These are phyloP conservation scores for Tylopilus rubrobrunneus DNA, from an alignment of 768 basidiomycete species.

Conservation along the genomic window DNA sequence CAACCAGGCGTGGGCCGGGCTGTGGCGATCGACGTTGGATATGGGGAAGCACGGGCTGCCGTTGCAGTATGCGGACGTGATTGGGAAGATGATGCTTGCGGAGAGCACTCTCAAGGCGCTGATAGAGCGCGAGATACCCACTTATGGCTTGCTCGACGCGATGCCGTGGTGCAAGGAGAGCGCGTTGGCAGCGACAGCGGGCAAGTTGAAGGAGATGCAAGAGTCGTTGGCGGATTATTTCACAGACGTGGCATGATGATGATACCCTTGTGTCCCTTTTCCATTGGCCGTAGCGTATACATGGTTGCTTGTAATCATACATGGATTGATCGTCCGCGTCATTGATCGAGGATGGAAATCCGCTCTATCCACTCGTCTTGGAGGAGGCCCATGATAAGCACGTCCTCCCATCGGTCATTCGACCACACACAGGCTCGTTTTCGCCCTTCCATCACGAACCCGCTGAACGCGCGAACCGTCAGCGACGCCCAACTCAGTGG, in stretches of 20 bases:
- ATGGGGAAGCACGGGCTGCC: constrained; percentile 37
- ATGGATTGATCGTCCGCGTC: background rate
- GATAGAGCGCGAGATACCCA: constrained; percentile 40
- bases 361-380: constrained; percentile 37
- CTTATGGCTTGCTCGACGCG: constrained; percentile 38
- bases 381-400: constrained; percentile 36
- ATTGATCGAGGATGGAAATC: constrained; percentile 21
- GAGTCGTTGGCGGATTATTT: constrained; percentile 46
- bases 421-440: constrained; percentile 35
- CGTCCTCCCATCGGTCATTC: constrained; percentile 36
- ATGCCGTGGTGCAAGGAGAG: constrained; percentile 44
- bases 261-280: background rate
- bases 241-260: constrained; percentile 35
- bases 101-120: constrained; percentile 46
- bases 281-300: constrained; percentile 8
- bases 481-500: background rate
- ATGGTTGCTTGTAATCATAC: constrained; percentile 9
- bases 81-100: constrained; percentile 44
- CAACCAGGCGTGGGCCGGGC: constrained; percentile 39
- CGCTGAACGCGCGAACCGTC: constrained; percentile 21
- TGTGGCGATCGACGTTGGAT: constrained; percentile 45
- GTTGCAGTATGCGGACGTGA: constrained; percentile 42
- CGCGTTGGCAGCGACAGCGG: constrained; percentile 38
- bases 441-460: constrained; percentile 39
- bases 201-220: constrained; percentile 44